Conservation (phyloP, 176 grass and related monocot genomes). For the Carex pumila region DNA sequence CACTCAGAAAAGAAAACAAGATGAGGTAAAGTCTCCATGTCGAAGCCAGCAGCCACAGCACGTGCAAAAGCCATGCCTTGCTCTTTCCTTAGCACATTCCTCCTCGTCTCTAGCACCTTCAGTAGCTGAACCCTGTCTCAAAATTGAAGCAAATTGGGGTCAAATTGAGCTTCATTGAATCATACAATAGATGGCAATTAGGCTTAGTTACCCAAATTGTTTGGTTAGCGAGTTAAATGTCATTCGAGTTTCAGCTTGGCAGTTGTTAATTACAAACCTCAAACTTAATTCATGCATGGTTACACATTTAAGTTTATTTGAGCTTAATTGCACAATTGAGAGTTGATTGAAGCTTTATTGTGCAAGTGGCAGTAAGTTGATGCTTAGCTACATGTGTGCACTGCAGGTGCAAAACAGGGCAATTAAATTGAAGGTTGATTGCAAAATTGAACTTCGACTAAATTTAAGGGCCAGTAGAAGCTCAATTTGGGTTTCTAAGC, state of each 20-base stretch:
- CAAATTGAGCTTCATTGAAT: background rate
- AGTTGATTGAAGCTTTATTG: background rate
- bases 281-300: background rate
- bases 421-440: background rate
- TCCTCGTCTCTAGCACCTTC: constrained; percentile 83
- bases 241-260: background rate
- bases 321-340: background rate
- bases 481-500: background rate
- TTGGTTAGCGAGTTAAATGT: background rate
- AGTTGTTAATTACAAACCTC: background rate
- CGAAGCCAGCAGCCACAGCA: constrained; percentile 84
- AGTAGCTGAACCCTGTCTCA: constrained; percentile 77
- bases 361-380: background rate
- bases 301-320: background rate
- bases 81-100: constrained; percentile 83
- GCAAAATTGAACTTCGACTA: background rate
- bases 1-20: constrained; percentile 63
- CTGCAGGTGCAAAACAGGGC: background rate
- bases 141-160: background rate
- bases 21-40: constrained; percentile 67
- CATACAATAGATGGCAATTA: background rate
- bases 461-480: background rate
- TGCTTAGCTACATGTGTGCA: background rate
- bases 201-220: background rate
- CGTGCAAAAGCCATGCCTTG: constrained; percentile 98